These are phyloP conservation scores for Omphalotus olearius DNA, from an alignment of 1,284 basidiomycete species.

Conservation along the genomic window DNA sequence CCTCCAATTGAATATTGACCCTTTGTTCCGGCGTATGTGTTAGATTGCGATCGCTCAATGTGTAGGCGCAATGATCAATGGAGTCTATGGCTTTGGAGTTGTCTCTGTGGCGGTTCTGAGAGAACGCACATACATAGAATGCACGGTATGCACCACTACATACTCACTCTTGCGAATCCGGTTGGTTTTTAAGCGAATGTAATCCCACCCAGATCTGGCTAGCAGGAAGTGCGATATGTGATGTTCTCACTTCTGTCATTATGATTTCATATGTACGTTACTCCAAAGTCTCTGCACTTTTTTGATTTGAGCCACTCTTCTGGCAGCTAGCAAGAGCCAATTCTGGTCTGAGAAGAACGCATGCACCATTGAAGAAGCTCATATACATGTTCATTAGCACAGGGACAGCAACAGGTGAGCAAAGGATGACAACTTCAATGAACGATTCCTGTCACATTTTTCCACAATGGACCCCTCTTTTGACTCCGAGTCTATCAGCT, in stretches of 20 bases:
- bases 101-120: not conserved
- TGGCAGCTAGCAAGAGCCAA: not conserved
- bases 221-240: constrained; percentile 23
- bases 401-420: not conserved
- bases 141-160: not conserved
- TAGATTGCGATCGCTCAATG: constrained; percentile 2
- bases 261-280: constrained; percentile 44
- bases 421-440: too few relatives aligned
- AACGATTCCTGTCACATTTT: too few relatives aligned
- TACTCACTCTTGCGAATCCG: constrained; percentile 4
- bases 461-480: not conserved
- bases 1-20: too few relatives aligned
- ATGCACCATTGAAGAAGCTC: not conserved
- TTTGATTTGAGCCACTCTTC: not conserved
- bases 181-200: constrained; percentile 5
- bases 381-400: not conserved
- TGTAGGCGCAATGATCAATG: not conserved
- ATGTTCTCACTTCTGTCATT: constrained; percentile 22
- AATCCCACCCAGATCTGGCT: constrained; percentile 19
- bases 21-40: too few relatives aligned
- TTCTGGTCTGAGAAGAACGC: not conserved
- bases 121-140: not conserved
- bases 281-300: not conserved
- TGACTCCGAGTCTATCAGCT: too few relatives aligned
- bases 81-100: not conserved